A percentile compares a stretch with the other conserved stretches of the same genome.
Evolutionary conservation across 2,329 filamentous ascomycete genomes (phyloP).

Genomic region (Ploettnerulaceae sp.): DNA sequence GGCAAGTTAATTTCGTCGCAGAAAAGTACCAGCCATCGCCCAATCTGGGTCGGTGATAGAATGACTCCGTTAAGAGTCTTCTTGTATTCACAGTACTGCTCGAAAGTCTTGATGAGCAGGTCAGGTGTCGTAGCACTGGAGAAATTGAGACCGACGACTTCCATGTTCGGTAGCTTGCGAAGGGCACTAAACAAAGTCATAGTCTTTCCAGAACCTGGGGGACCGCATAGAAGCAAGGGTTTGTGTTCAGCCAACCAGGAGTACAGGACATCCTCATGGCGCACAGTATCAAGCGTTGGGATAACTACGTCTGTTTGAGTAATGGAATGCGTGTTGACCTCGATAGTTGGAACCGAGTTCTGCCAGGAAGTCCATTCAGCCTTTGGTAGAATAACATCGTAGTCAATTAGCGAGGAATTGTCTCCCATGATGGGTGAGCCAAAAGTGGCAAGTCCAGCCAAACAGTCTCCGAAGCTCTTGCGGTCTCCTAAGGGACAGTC

Average conservation of each 20-base stretch:
- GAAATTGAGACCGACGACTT: slow-evolving; percentile 98
- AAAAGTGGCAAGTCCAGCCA: slow-evolving; percentile 78
- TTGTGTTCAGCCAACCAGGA: slow-evolving; percentile 99
- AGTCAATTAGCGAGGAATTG: slow-evolving; percentile 86
- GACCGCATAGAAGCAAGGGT: slow-evolving; percentile 90
- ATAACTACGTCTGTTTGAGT: slow-evolving; percentile 98
- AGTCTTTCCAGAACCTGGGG: slow-evolving; percentile 97
- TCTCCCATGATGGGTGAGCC: slow-evolving; percentile 78
- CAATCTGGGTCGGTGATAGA: slow-evolving; percentile 92
- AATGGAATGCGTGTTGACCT: slow-evolving; percentile 97
- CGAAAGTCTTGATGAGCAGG: slow-evolving; percentile 96
- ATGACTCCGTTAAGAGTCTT: slow-evolving; percentile 96
- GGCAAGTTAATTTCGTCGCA: slow-evolving; percentile 99
- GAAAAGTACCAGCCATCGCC: slow-evolving; percentile 96
- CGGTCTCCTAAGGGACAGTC: slow-evolving; percentile 87
- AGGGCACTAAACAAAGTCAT: slow-evolving; percentile 99
- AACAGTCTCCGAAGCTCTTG: slow-evolving; percentile 81
- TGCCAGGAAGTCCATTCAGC: slow-evolving; percentile 93
- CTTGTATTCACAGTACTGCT: slow-evolving; percentile 99
- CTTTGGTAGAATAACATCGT: slow-evolving; percentile 80
- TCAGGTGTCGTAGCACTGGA: slow-evolving; percentile 98
- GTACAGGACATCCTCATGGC: slow-evolving; percentile 98
- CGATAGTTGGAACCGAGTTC: slow-evolving; percentile 85
- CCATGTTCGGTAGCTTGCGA: slow-evolving; percentile 96
- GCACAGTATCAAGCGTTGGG: slow-evolving; percentile 92